Percentiles rank a stretch among this genome's conserved stretches.
Evolutionary conservation across 1,139 yeast species (phyloP).

Genomic region (Geotrichum carabidarum): DNA sequence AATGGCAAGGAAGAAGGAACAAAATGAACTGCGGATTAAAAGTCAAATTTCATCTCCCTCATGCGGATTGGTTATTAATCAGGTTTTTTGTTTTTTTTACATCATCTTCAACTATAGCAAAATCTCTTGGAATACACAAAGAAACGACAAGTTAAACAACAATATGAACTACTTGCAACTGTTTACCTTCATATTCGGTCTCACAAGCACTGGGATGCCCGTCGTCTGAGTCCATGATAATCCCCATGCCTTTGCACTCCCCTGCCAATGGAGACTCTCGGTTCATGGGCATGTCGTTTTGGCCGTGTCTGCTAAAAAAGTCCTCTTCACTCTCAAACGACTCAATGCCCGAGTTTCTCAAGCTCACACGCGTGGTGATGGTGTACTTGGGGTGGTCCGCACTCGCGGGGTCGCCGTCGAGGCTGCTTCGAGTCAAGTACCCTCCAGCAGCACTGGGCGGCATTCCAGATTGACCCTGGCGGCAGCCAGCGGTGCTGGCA

Average conservation of each 20-base stretch:
- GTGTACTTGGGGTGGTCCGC: slow-evolving; percentile 1
- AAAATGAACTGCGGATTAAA: neutral
- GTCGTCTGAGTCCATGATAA: slow-evolving; percentile 2
- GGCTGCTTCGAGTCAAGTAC: slow-evolving; percentile 1
- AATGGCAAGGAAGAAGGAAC: neutral
- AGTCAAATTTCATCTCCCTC: neutral
- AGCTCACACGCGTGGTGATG: slow-evolving; percentile 3
- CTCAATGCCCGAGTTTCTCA: neutral
- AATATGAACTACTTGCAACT: neutral
- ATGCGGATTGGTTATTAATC: neutral
- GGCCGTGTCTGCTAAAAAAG: neutral
- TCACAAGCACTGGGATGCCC: neutral
- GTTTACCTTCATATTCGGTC: too few relatives aligned
- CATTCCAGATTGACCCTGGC: neutral
- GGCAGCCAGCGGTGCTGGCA: too few relatives aligned
- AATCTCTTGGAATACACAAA: too few relatives aligned
- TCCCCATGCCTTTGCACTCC: neutral
- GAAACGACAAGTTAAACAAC: too few relatives aligned
- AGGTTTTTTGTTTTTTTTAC: neutral
- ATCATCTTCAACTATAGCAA: neutral
- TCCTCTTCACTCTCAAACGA: neutral
- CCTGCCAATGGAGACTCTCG: neutral
- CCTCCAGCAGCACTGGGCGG: neutral
- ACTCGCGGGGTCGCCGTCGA: neutral
- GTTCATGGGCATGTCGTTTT: neutral